Conservation (phyloP, 768 basidiomycete genomes). For the Hysterangium stoloniferum region DNA sequence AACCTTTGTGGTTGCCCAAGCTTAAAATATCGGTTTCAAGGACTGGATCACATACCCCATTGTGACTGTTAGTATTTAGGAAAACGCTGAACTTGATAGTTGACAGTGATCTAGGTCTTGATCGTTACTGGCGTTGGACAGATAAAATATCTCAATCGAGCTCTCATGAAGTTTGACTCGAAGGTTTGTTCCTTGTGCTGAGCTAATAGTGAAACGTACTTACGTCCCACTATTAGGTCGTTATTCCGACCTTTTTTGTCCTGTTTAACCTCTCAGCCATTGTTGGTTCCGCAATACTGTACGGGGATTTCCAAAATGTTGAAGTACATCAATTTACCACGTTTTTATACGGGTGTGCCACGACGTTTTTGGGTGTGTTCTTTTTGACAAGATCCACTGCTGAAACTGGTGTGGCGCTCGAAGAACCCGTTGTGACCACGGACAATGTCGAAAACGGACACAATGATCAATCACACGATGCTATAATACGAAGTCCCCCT, state of each 20-base stretch:
- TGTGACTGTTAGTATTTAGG: conserved; percentile 46
- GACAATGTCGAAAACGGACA: not conserved
- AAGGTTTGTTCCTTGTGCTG: conserved; percentile 69
- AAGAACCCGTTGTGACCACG: conserved; percentile 12
- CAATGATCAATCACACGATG: not conserved
- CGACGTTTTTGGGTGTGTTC: conserved; percentile 88
- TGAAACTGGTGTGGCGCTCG: conserved; percentile 20
- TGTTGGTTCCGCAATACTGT: conserved; percentile 86
- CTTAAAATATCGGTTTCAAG: conserved; percentile 3
- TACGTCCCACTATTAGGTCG: conserved; percentile 41
- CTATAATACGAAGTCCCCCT: not conserved
- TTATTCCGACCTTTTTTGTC: conserved; percentile 93
- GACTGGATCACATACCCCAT: conserved; percentile 82
- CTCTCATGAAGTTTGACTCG: conserved; percentile 88
- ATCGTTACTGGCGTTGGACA: conserved; percentile 72
- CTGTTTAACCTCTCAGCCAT: conserved; percentile 92
- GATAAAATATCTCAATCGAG: conserved; percentile 76
- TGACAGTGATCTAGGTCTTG: conserved; percentile 57
- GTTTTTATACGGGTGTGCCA: conserved; percentile 78
- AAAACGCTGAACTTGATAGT: too few species aligned
- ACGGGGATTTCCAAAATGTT: conserved; percentile 84
- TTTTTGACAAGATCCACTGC: conserved; percentile 66
- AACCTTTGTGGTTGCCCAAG: not conserved
- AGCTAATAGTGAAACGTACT: not conserved
- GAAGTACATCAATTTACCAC: conserved; percentile 76